Conservation (phyloP, 768 basidiomycete species). For the Pisolithus microcarpus region DNA sequence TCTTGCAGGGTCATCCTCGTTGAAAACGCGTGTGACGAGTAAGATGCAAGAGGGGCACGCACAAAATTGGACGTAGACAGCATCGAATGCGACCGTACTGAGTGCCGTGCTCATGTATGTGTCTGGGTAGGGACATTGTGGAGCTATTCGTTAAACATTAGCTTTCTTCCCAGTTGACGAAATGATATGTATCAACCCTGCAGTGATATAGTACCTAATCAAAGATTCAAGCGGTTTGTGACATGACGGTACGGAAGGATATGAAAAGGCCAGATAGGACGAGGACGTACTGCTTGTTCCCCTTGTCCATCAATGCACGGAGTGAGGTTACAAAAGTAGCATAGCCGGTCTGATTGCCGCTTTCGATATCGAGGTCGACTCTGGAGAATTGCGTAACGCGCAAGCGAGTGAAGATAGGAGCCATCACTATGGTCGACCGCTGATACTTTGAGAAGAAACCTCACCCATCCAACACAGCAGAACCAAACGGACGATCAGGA, state of each 20-base stretch:
- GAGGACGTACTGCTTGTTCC: conserved; percentile 19
- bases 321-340: conserved; percentile 24
- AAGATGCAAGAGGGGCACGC: neutral
- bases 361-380: conserved; percentile 45
- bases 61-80: conserved; percentile 48
- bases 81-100: conserved; percentile 39
- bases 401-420: neutral
- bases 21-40: neutral
- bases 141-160: conserved; percentile 14
- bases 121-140: conserved; percentile 45
- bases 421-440: neutral
- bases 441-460: neutral
- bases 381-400: conserved; percentile 3
- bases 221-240: neutral
- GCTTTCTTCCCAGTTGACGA: neutral
- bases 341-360: conserved; percentile 29
- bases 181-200: conserved; percentile 16
- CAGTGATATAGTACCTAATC: conserved; percentile 38
- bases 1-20: conserved; percentile 21
- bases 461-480: conserved; percentile 66
- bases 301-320: conserved; percentile 21
- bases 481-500: conserved; percentile 61
- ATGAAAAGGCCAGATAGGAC: neutral
- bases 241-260: too few relatives aligned
- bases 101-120: conserved; percentile 37